Evolutionary conservation across 306 rosid species (phyloP), one percentile per base, ranked within the genome.

Genomic region (Pachyrhizus erosus): DNA sequence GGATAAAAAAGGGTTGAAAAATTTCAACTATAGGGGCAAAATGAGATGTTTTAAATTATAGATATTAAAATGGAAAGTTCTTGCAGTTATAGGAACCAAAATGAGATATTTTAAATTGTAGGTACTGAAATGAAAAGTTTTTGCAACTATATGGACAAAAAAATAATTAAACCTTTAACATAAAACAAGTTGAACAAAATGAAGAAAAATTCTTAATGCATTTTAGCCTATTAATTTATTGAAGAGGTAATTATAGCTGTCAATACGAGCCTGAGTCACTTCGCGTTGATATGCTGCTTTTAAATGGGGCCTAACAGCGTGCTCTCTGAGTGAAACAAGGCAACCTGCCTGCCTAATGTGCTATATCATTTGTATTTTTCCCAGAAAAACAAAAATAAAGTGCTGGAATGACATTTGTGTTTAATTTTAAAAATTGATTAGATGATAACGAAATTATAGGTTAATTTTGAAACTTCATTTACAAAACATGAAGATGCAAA

Each of bases 211-310:
- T 2, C 17, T 17, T 45, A 11, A 18, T 39, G 43, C 67, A 43
- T 43, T 82, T 75, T 20, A 66, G 34, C 60, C 24, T 62, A 39
- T 73, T 21, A 48, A 39, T 24, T 31, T 34, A 34, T 49, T n/a
- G 9, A 42, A 45, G 33, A 64, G 27, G 27, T 46, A 31, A 39
- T 29, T 55, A 37, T 10, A 73, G 49, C 61, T 18, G 20, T 33
- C 49, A 31, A 18, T 73, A 33, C 6, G 9, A 60, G 69, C 39
- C 5, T 75, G 69, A 15, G 9, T 29, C 40, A 5, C 20, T 62
- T 20, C 11, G 37, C 69, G 5, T 62, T 27, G 69, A 29, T 62
- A n/a, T n/a, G n/a, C 21, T 70, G 37, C 58, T 46, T 70, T 26
- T 34, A 5, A 34, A 34, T 34, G 39, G 39, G 39, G 7, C 39